Base-by-base conservation (phyloP, 352 stramenopile species). In the Achlya hypogyna region DNA sequence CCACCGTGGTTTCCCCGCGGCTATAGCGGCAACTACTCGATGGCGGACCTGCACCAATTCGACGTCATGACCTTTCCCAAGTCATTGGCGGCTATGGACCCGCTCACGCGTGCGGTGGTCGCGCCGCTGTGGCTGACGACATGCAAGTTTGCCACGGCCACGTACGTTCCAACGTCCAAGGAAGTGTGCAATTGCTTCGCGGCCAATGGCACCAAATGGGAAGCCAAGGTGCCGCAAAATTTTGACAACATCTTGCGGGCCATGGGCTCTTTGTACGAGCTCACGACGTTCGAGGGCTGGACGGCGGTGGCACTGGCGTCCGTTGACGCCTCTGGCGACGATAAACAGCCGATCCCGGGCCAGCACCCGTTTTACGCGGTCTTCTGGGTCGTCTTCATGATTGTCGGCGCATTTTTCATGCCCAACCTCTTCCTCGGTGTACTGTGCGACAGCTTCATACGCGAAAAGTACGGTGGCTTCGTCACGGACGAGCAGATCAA, bases 391-490 rank as follows among this genome's bases (percentile, higher is more conserved):
- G 54, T 78, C 12, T 98, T 97, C 72, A 95, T 98, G 35, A 78
- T 98, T 62, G 72, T 98, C 23, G 87, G 92, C 18, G 87, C 88
- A 54, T 98, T 97, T 65, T 97, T 98, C 58, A 86, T 97, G 4
- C 87, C 98, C 28, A 97, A 98, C 40, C 74, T 98, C 0, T 98
- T 98, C 63, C 84, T 97, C 0, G 92, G 92, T 8, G 87, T 98
- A 8, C 96, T 98, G 65, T 96, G 97, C 51, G 91, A 98, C 62
- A 96, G 97, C 59, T 98, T 98, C 65, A 96, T 96, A 51, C 78
- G 84, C 31, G 95, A 95, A 88, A 97, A 78, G 31, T 76, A 74
- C 53, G 59, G 66, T 35, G 72, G 52, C 9, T 69, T 87, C 0
- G 75, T 98, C 53, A 97, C 91, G 3, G 79, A 88, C 1, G 84